Base-by-base conservation (phyloP, 1,284 basidiomycete genomes). In the Flammula alnicola region DNA sequence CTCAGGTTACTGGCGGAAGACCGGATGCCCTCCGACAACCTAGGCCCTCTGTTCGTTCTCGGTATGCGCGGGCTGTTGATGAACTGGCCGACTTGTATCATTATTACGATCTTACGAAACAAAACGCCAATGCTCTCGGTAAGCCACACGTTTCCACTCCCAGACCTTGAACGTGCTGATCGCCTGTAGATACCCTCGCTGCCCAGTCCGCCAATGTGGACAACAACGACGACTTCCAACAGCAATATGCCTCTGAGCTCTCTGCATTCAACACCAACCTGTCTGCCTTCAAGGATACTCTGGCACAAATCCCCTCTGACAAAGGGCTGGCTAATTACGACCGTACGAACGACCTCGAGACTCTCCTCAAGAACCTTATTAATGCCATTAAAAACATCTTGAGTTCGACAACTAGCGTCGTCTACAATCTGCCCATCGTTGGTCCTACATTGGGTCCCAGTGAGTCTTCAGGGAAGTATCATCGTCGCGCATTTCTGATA, bases 261-360 rank as follows among this genome's bases (percentile, higher is more conserved):
- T 64, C 64, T 7, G 64, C 58, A 7, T 83, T 77, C 59, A 64
- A 72, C 33, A 55, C 53, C 25, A 74, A 73, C 56, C 58, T 79
- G 37, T 56, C 58, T 3, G 68, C 62, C 10, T 72, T 79, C 53
- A 66, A 73, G 49, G 58, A 46, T 38, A 57, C 66, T 36, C 66
- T 80, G 27, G 63, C 49, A 7, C 58, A 69, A 29, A 63, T 76
- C 11, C 67, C 62, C 16, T 62, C 69, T 7, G 72, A 77, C 57
- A 79, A 78, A 49, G 81, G 83, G 11, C 69, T 81, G 27, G 76
- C 68, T n/a, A 73, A 79, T 66, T 83, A 80, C 60, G 74, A 86
- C 60, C 47, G 51, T 3, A 62, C 60, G 19, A 68, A 77, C 56
- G 60, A 67, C 17, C 29, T 83, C 3, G 76, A 86, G 59, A 76